These are phyloP conservation scores for Ustulina deusta DNA, from an alignment of 2,329 filamentous ascomycete species.

Conservation along the genomic window DNA sequence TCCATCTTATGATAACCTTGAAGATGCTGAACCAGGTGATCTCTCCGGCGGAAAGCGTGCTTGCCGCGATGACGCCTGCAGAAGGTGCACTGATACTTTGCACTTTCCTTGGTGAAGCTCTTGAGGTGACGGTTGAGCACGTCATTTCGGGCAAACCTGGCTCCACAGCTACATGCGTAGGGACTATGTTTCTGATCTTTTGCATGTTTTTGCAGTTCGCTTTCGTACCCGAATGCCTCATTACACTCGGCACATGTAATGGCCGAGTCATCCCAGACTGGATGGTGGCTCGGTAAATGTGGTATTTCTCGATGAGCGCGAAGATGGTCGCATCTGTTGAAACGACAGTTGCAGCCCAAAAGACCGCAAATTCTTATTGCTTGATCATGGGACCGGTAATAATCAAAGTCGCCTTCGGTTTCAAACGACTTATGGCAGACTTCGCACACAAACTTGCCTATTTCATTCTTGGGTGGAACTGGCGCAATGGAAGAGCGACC, in stretches of 20 bases:
- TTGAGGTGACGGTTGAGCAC: slow-evolving; percentile 47
- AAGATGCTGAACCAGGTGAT: slow-evolving; percentile 55
- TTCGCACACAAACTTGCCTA: slow-evolving; percentile 6
- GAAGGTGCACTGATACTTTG: slow-evolving; percentile 48
- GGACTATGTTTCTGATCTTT: slow-evolving; percentile 35
- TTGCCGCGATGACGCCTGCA: slow-evolving; percentile 52
- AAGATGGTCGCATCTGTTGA: fast-evolving
- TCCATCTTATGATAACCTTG: slow-evolving; percentile 53
- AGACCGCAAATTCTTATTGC: background rate
- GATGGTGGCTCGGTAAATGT: slow-evolving; percentile 35
- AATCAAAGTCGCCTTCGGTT: fast-evolving
- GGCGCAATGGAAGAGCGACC: background rate
- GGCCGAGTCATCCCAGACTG: slow-evolving; percentile 13
- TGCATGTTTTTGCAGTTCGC: slow-evolving; percentile 6
- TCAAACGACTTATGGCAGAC: background rate
- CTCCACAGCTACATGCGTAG: slow-evolving; percentile 44
- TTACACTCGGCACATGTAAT: slow-evolving; percentile 40
- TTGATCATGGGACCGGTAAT: background rate
- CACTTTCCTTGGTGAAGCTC: slow-evolving; percentile 32
- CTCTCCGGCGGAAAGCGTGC: slow-evolving; percentile 53
- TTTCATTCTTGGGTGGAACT: background rate
- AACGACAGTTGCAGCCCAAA: slow-evolving; percentile 6
- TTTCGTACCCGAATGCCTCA: background rate
- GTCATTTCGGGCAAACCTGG: slow-evolving; percentile 46
- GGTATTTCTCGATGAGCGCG: background rate